Base-by-base conservation (phyloP, 2,329 filamentous ascomycete species). In the Fusarium xyrophilum region DNA sequence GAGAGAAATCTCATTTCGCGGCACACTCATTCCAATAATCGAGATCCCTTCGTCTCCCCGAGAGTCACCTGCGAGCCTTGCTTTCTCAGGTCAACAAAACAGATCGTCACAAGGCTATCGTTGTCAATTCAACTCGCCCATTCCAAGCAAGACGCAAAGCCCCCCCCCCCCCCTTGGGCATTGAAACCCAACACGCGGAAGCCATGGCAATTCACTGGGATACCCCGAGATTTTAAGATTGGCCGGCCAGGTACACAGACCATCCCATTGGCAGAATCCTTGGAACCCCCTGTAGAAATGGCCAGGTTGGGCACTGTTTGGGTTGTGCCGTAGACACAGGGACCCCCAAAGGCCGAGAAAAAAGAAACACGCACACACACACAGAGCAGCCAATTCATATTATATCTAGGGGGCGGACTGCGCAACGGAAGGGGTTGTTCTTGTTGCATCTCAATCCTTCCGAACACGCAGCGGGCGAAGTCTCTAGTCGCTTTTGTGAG, bases 141-240 rank as follows among this genome's bases (percentile, higher is more conserved):
- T 68, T 68, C 65, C 65, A 60, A 38, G 36, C 9, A 30, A 30
- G 7, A 27, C 8, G 19, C 7, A 21, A 36, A 32, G 17, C 5
- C 36, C 28, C 60, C 56, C 47, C 68, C 68, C 5, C 36, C 28
- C 60, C 56, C 47, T 68, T 68, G 60, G 65, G 65, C 35, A 33
- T 68, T 63, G 66, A 58, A 62, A 66, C 66, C 66, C 53, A 68
- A 68, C 48, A 30, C 23, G 53, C 23, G 52, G 21, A 10, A n/a
- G 58, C 44, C n/a, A 32, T 32, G 11, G 44, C 28, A 47, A 47
- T 47, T 19, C 44, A 47, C 67, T 56, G 40, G 67, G 67, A 66
- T 69, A 67, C 65, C 62, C 67, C 56, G 62, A 67, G 57, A 67
- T 30, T 43, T 47, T 69, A 69, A 69, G 56, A 69, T 69, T 69